phyloP scores from a whole-genome alignment of 2,329 filamentous ascomycete species.

The Trichoderma sp. region DNA sequence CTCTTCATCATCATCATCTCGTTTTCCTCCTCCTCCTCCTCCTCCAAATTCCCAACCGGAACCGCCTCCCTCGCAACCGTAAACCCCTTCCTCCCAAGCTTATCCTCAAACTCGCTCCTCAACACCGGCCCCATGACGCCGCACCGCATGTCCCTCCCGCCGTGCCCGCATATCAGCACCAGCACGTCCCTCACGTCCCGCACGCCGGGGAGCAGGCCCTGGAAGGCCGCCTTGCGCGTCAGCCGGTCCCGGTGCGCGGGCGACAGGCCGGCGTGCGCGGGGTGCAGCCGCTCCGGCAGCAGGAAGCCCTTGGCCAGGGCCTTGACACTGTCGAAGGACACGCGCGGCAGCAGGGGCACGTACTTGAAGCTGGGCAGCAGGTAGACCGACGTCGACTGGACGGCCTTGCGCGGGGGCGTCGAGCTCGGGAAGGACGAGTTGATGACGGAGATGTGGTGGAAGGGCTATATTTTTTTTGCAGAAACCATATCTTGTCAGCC shows the following conservation, averaged over 20 bases:
- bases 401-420: conserved; percentile 45
- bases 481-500: no score
- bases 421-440: conserved; percentile 73
- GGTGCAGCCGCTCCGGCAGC: conserved; percentile 63
- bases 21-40: conserved; percentile 21
- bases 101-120: conserved; percentile 66
- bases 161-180: conserved; percentile 89
- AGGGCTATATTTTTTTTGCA: conserved; percentile 60
- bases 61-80: conserved; percentile 52
- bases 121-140: conserved; percentile 78
- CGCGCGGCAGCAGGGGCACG: conserved; percentile 68
- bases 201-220: conserved; percentile 56
- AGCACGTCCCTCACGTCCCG: conserved; percentile 66
- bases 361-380: conserved; percentile 84
- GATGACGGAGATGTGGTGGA: conserved; percentile 76
- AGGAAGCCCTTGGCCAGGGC: conserved; percentile 67
- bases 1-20: conserved; percentile 8
- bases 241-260: conserved; percentile 58
- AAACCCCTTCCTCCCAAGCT: conserved; percentile 55
- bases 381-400: conserved; percentile 66
- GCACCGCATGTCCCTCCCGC: conserved; percentile 77
- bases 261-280: conserved; percentile 61
- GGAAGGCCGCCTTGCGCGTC: conserved; percentile 55
- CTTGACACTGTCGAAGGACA: conserved; percentile 57
- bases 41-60: conserved; percentile 35